Base-by-base conservation (phyloP, 768 basidiomycete species). In the Suillus fuscotomentosus region DNA sequence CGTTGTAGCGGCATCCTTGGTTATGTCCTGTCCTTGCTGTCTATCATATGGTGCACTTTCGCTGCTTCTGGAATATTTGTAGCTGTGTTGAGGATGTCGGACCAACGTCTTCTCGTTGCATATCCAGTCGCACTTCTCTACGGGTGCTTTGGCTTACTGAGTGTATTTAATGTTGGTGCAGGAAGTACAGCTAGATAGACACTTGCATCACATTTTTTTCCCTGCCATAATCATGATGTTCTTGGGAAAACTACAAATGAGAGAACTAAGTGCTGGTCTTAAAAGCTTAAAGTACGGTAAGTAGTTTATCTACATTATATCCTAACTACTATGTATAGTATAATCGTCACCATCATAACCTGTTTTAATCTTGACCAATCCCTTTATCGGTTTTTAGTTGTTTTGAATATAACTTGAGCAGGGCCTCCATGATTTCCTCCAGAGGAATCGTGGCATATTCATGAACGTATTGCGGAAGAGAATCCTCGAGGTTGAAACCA, bases 41-140 rank as follows among this genome's bases (percentile, higher is more conserved):
- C 91, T 2, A 94, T 99, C 68, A 75, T 93, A 53, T 99, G 97
- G 97, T 99, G 95, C 80, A 97, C 97, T 42, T 95, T 97, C 72
- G 87, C 96, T 7, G 97, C 97, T 13, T 96, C 94, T 2, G 90
- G 90, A 15, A 99, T 99, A 63, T 99, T 99, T 70, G 94, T 97
- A 10, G 91, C 94, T 3, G 95, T 98, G 45, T 82, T 99, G 60
- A 87, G 93, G 67, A 96, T 99, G 93, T 94, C 94, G 10, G 91
- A 96, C 68, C 97, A 99, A 75, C 84, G 96, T 56, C 81, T 98
- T 34, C 86, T 99, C 27, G 95, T 99, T 47, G 97, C 96, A 68
- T 99, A 99, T 77, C 97, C 97, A 13, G 88, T 99, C 60, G 95
- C 93, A 43, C 78, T 99, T 60, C 80, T 99, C 27, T 99, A 97